Percentiles rank a stretch among this genome's conserved stretches.
Evolutionary conservation across 164 flowering plant species (phyloP).

Genomic region (Vitis labrusca): DNA sequence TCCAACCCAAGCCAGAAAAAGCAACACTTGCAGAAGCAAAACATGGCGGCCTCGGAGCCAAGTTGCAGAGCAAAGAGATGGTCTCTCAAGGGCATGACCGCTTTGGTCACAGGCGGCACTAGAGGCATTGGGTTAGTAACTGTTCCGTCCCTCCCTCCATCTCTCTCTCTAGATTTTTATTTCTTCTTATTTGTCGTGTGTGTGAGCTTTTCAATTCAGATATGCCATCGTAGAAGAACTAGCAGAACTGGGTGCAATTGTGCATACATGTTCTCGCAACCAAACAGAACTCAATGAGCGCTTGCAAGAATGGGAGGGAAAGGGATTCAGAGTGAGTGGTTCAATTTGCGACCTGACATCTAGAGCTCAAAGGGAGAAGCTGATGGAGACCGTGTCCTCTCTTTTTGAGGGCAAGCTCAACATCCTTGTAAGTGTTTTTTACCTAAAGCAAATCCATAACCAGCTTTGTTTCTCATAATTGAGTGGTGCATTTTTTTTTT

Average conservation of each 20-base stretch:
- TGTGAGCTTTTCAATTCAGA: conserved; percentile 7
- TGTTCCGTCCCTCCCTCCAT: not conserved
- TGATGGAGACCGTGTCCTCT: conserved; percentile 19
- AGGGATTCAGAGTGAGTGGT: conserved; percentile 33
- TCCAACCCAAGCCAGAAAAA: too few species aligned
- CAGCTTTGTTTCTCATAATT: too few species aligned
- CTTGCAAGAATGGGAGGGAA: conserved; percentile 31
- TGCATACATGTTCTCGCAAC: conserved; percentile 37
- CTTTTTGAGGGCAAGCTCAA: conserved; percentile 37
- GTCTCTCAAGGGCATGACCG: conserved; percentile 17
- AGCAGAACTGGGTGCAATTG: conserved; percentile 31
- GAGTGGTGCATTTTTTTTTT: too few species aligned
- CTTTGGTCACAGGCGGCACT: conserved; percentile 19
- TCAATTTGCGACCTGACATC: conserved; percentile 28
- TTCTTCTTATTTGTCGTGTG: not conserved
- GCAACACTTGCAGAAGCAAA: too few species aligned
- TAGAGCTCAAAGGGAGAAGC: conserved; percentile 5
- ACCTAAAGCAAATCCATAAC: too few species aligned
- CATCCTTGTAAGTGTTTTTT: conserved; percentile 30
- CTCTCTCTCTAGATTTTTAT: too few species aligned
- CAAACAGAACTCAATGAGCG: conserved; percentile 23
- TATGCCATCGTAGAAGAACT: conserved; percentile 46
- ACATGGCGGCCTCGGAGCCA: not conserved
- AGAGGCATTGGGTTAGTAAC: conserved; percentile 16
- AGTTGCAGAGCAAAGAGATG: conserved; percentile 4